These are phyloP conservation scores for Microdochium trichocladiopsis DNA, from an alignment of 2,329 filamentous ascomycete species.

Conservation along the genomic window DNA sequence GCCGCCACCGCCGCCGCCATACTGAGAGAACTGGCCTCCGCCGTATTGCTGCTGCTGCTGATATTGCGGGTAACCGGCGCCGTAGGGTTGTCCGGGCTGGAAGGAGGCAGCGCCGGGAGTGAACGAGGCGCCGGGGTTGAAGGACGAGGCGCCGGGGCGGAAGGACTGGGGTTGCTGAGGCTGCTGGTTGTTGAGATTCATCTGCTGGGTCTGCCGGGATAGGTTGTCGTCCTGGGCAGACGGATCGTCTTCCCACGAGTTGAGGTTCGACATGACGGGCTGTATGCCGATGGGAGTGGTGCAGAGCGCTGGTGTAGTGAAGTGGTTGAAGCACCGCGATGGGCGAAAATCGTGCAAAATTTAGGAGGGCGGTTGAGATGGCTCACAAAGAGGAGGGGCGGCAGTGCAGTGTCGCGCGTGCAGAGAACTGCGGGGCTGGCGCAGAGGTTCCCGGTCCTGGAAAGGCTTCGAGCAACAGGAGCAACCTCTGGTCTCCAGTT, in stretches of 20 bases:
- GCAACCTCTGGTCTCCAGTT: too few species aligned
- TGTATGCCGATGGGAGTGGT: slow-evolving; percentile 6
- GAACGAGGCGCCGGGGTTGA: slow-evolving; percentile 66
- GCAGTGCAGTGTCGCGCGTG: background rate
- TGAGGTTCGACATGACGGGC: slow-evolving; percentile 72
- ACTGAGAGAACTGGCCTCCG: slow-evolving; percentile 47
- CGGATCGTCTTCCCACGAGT: slow-evolving; percentile 91
- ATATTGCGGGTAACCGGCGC: slow-evolving; percentile 47
- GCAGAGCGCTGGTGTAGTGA: slow-evolving; percentile 3
- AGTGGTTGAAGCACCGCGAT: background rate
- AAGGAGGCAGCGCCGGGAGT: slow-evolving; percentile 65
- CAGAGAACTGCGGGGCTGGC: background rate
- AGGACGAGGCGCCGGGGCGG: slow-evolving; percentile 43
- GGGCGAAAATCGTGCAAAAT: background rate
- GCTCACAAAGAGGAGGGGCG: background rate
- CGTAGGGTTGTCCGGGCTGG: slow-evolving; percentile 64
- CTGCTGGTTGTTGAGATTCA: slow-evolving; percentile 59
- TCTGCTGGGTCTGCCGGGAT: slow-evolving; percentile 67
- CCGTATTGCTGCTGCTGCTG: slow-evolving; percentile 47
- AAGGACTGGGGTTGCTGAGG: slow-evolving; percentile 32
- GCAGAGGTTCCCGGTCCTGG: background rate
- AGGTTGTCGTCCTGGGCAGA: slow-evolving; percentile 72
- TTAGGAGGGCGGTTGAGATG: background rate
- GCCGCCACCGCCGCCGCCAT: slow-evolving; percentile 31
- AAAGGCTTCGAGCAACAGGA: too few species aligned